Evolutionary conservation across 805 yeast genomes (phyloP), one percentile per base, ranked within the genome.

Genomic region (Starmerella khaoyaiensis): DNA sequence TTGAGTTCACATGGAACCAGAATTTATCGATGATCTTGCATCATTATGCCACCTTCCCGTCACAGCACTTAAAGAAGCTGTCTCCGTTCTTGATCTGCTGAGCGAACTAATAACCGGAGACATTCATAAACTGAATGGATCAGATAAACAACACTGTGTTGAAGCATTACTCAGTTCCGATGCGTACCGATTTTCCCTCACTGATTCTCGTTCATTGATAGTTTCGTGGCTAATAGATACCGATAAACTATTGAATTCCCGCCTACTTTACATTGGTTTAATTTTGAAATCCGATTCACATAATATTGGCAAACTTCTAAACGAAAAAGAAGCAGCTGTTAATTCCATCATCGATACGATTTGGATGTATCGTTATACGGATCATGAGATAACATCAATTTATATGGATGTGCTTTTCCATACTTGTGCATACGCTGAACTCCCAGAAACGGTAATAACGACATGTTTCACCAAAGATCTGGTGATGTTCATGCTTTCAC

Each of bases 401-500:
- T 63, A 68, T 40, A 52, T 75, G 50, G 75, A 70, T 19, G 22
- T 40, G 3, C 34, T 38, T n/a, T 40, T 23, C 26, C 31, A 30
- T 7, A 29, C 28, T 8, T 36, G 36, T 26, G 37, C 37, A 7
- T 32, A 20, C 21, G 23, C 39, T 26, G 36, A 34, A 22, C n/a
- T 44, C 16, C 31, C 28, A 18, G 34, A n/a, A 8, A 12, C 15
- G 5, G 28, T 22, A 8, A 24, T 42, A 20, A 30, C 32, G 15
- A 5, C 19, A 11, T 23, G 27, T 12, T 54, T 76, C 28, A 65
- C 66, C 32, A 55, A 54, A 20, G 61, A 60, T 28, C 69, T 74
- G 37, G 56, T 75, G 12, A 62, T 61, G 38, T 70, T 58, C 44
- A 49, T 76, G 35, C 67, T 74, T 47, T 52, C 60, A 14, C 58